These are phyloP conservation scores for Penicillium parvum DNA, from an alignment of 495 filamentous ascomycete species.

Conservation along the genomic window DNA sequence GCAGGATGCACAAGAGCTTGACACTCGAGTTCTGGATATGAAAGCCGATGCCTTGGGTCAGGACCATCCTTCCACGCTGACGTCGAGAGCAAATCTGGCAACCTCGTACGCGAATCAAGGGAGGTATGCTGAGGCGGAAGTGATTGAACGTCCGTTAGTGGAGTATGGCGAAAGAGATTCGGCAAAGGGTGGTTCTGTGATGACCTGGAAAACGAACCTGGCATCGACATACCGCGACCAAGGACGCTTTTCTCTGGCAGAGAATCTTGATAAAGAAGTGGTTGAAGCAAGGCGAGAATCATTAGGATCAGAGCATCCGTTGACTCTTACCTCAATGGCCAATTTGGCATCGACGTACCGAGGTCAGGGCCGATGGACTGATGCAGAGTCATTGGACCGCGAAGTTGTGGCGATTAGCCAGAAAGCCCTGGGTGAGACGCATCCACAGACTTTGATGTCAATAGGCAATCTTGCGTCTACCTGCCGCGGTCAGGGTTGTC, in stretches of 20 bases:
- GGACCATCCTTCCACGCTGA: conserved; percentile 32
- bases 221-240: conserved; percentile 18
- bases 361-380: conserved; percentile 14
- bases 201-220: conserved; percentile 15
- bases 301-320: conserved; percentile 17
- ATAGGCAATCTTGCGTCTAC: conserved; percentile 29
- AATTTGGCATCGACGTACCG: conserved; percentile 22
- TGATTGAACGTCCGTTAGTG: conserved; percentile 21
- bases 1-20: conserved; percentile 20
- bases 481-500: conserved; percentile 26
- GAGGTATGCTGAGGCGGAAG: conserved; percentile 27
- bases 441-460: conserved; percentile 30
- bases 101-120: conserved; percentile 18
- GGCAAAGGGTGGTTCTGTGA: conserved; percentile 26
- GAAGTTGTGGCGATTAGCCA: conserved; percentile 23
- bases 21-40: conserved; percentile 7
- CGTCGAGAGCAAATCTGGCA: conserved; percentile 22
- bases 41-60: conserved; percentile 22
- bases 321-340: conserved; percentile 21
- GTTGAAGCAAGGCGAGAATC: conserved; percentile 14
- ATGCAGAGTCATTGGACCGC: conserved; percentile 21
- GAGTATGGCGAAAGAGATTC: conserved; percentile 14
- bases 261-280: conserved; percentile 31
- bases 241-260: conserved; percentile 26
- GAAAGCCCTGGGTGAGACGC: conserved; percentile 21